These are phyloP conservation scores for Houttuynia cordata DNA, from an alignment of 164 flowering plant species.

Conservation along the genomic window DNA sequence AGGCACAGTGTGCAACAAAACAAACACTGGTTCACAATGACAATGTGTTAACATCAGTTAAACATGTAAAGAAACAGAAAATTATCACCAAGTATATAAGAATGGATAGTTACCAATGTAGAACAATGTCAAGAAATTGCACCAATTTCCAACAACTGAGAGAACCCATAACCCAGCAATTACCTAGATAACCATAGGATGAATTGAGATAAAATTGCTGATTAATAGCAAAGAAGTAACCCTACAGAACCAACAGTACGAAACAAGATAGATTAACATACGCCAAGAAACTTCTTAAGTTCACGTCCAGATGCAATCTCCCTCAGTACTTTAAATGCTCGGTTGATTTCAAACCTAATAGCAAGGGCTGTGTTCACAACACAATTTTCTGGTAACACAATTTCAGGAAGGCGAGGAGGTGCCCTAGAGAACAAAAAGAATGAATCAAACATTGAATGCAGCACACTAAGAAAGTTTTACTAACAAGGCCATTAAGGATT, in stretches of 20 bases:
- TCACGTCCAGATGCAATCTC: conserved; percentile 52
- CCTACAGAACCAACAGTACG: background rate
- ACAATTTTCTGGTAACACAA: conserved; percentile 40
- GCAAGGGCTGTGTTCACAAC: conserved; percentile 27
- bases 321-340: conserved; percentile 21
- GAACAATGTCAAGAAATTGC: conserved; percentile 70
- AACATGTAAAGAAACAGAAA: background rate
- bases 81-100: background rate
- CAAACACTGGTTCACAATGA: conserved; percentile 31
- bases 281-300: conserved; percentile 51
- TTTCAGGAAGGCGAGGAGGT: conserved; percentile 60
- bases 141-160: conserved; percentile 60
- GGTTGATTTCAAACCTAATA: conserved; percentile 34
- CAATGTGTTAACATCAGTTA: background rate
- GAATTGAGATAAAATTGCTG: background rate
- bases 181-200: conserved; percentile 38
- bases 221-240: background rate
- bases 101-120: conserved; percentile 44
- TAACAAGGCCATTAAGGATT: background rate
- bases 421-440: conserved; percentile 21
- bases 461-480: no score
- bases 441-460: background rate
- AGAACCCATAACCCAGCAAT: conserved; percentile 76
- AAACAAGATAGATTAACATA: conserved; percentile 15
- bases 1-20: conserved; percentile 70